Percentiles rank a stretch among this genome's conserved stretches.
phyloP scores from a whole-genome alignment of 768 basidiomycete genomes.

The Boletus vermiculosoides region DNA sequence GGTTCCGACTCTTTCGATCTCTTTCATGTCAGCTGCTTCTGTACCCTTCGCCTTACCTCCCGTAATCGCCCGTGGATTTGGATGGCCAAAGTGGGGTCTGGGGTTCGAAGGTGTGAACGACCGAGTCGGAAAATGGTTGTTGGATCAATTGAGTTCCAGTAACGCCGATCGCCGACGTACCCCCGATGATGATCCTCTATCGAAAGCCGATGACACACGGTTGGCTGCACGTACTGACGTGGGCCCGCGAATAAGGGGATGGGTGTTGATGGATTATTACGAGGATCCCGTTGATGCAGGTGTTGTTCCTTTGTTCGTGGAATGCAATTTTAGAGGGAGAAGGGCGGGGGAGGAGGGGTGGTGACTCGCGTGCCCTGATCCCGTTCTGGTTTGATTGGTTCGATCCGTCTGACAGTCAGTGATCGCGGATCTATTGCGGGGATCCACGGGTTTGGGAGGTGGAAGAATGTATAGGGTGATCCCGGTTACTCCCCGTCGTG shows the following conservation, averaged over 20 bases:
- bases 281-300: constrained; percentile 51
- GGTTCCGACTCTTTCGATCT: constrained; percentile 60
- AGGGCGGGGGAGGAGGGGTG: constrained; percentile 43
- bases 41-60: constrained; percentile 81
- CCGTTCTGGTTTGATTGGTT: background rate
- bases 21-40: constrained; percentile 78
- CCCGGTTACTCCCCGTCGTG: background rate
- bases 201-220: background rate
- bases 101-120: constrained; percentile 88
- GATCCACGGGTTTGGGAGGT: background rate
- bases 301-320: constrained; percentile 66
- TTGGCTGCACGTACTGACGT: background rate
- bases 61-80: constrained; percentile 75
- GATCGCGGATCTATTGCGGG: background rate
- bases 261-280: constrained; percentile 76
- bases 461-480: background rate
- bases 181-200: background rate
- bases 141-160: constrained; percentile 44
- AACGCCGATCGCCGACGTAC: background rate
- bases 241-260: constrained; percentile 59
- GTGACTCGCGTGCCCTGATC: constrained; percentile 4
- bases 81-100: constrained; percentile 72
- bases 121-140: constrained; percentile 68
- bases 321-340: constrained; percentile 70
- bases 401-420: background rate